phyloP scores from a whole-genome alignment of 1,284 basidiomycete species.

The Amylostereum areolatum region DNA sequence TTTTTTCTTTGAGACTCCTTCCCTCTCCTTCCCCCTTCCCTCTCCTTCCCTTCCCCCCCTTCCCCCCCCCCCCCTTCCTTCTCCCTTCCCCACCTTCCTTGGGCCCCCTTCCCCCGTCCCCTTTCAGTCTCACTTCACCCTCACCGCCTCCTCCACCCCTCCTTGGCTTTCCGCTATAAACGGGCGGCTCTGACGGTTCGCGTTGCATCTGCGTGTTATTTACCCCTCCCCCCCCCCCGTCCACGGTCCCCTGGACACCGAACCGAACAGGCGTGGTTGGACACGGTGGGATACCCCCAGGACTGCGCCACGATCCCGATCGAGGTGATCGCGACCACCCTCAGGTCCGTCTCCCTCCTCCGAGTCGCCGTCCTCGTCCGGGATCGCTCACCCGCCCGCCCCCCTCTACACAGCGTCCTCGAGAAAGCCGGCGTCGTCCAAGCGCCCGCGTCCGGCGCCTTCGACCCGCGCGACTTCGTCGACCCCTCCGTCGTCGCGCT shows the following conservation, averaged over 20 bases:
- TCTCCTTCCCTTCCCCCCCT: too few species aligned
- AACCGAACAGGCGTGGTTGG: conserved; percentile 64
- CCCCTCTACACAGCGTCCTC: conserved; percentile 43
- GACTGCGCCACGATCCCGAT: conserved; percentile 59
- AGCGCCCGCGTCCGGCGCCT: conserved; percentile 46
- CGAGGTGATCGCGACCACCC: conserved; percentile 62
- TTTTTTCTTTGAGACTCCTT: neutral
- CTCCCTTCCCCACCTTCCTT: too few species aligned
- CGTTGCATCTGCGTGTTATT: too few species aligned
- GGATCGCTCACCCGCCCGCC: neutral
- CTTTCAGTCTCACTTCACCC: too few species aligned
- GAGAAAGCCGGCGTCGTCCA: conserved; percentile 73
- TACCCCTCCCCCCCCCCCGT: conserved; percentile 5
- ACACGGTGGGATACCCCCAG: conserved; percentile 70
- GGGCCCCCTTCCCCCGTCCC: too few species aligned
- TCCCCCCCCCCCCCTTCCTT: too few species aligned
- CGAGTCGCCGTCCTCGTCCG: neutral
- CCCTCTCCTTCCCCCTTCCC: too few species aligned
- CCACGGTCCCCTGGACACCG: conserved; percentile 9
- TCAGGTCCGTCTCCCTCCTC: conserved; percentile 44
- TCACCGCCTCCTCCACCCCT: too few species aligned
- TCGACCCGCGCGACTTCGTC: conserved; percentile 57
- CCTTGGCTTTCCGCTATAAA: too few species aligned
- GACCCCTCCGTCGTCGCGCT: conserved; percentile 45
- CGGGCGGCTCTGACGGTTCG: neutral